Evolutionary conservation across 495 filamentous ascomycete genomes (phyloP).

Genomic region (Aspergillus homomorphus): DNA sequence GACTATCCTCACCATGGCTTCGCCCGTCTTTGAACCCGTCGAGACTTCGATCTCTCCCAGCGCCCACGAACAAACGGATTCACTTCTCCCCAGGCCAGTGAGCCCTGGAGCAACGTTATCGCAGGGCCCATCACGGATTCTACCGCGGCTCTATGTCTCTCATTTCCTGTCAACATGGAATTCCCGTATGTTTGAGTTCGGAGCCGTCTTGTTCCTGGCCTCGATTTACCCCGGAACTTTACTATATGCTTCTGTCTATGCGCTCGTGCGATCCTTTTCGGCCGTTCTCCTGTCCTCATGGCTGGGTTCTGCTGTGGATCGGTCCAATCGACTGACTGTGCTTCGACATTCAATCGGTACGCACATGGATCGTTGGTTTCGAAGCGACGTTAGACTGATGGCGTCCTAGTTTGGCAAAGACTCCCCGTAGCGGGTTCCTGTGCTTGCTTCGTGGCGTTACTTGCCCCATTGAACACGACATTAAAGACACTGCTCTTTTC

Average conservation of each 20-base stretch:
- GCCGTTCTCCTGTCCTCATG: constrained; percentile 35
- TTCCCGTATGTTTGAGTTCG: constrained; percentile 65
- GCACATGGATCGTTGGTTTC: constrained; percentile 6
- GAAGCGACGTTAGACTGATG: constrained; percentile 10
- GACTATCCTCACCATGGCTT: not conserved
- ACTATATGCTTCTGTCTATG: constrained; percentile 42
- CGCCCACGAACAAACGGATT: no score
- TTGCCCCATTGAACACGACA: constrained; percentile 7
- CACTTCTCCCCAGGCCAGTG: not conserved
- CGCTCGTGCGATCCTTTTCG: constrained; percentile 30
- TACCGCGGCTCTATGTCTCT: constrained; percentile 47
- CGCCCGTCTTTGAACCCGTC: not conserved
- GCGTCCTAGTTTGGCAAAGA: constrained; percentile 34
- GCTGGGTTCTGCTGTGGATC: constrained; percentile 46
- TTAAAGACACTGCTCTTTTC: constrained; percentile 38
- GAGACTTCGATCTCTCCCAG: not conserved
- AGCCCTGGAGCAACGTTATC: not conserved
- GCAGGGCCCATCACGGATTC: constrained; percentile 12
- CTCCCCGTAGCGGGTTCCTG: constrained; percentile 39
- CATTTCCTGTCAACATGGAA: constrained; percentile 72
- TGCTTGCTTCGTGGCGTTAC: constrained; percentile 27
- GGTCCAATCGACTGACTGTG: constrained; percentile 45
- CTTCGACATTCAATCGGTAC: constrained; percentile 49
- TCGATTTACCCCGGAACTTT: constrained; percentile 55
- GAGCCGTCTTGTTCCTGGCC: constrained; percentile 60